These are phyloP conservation scores for Termitomyces eurrhizus DNA, from an alignment of 768 basidiomycete genomes.

Conservation along the genomic window DNA sequence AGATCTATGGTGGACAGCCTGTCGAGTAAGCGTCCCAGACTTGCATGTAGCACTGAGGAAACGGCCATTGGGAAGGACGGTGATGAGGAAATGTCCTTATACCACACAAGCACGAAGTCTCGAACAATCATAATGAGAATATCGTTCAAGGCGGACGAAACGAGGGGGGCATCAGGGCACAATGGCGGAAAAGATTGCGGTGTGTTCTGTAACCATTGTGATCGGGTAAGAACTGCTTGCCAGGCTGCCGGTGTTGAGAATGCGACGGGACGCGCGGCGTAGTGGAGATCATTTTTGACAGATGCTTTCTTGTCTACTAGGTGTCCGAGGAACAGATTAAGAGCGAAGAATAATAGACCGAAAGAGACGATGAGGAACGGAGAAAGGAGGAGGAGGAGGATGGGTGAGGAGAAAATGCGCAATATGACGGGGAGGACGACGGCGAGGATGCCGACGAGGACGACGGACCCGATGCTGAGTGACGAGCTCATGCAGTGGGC, in stretches of 20 bases:
- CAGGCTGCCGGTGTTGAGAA: slow-evolving; percentile 95
- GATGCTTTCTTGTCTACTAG: slow-evolving; percentile 47
- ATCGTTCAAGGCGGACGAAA: slow-evolving; percentile 74
- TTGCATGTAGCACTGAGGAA: slow-evolving; percentile 66
- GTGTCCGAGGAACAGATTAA: slow-evolving; percentile 55
- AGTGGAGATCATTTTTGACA: slow-evolving; percentile 35
- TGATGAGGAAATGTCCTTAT: slow-evolving; percentile 78
- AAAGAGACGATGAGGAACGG: slow-evolving; percentile 53
- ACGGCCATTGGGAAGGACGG: slow-evolving; percentile 87
- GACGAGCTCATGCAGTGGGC: slow-evolving; percentile 28
- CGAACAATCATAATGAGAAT: slow-evolving; percentile 77
- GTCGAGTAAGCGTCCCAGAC: slow-evolving; percentile 53
- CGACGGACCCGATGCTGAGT: slow-evolving; percentile 48
- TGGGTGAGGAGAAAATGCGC: slow-evolving; percentile 62
- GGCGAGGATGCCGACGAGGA: slow-evolving; percentile 54
- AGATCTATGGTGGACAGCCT: slow-evolving; percentile 63
- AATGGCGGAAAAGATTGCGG: slow-evolving; percentile 67
- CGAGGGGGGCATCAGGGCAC: slow-evolving; percentile 55
- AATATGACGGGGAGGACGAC: slow-evolving; percentile 50
- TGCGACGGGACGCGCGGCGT: slow-evolving; percentile 67
- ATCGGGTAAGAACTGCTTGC: slow-evolving; percentile 85
- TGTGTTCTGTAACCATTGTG: slow-evolving; percentile 81
- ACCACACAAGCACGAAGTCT: slow-evolving; percentile 92
- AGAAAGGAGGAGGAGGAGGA: slow-evolving; percentile 58
- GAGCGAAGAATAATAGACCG: slow-evolving; percentile 45